Evolutionary conservation across 1,284 basidiomycete species (phyloP), one percentile per base, ranked within the genome.

Genomic region (Apiotrichum brassicae): DNA sequence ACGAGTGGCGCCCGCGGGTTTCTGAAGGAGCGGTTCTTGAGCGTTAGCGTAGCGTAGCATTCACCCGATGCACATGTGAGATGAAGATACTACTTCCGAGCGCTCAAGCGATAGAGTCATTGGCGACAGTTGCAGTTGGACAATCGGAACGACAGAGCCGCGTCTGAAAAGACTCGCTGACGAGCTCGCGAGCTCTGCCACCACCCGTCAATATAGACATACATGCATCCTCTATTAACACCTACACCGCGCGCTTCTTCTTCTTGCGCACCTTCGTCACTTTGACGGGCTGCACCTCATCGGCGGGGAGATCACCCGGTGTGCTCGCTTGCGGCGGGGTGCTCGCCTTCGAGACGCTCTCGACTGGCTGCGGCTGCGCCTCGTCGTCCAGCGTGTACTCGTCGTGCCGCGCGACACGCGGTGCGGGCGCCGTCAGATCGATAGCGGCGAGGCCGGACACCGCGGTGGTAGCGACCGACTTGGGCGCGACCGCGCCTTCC

Each of bases 381-480:
- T 57, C 61, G n/a, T 78, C 75, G 20, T 74, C 71, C 0, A 77
- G 72, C 43, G 81, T 80, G 54, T 84, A 87, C 46, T 79, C 77
- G 19, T 80, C 80, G 66, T 83, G 84, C 24, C 80, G 57, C 14
- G 26, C 6, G 8, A 24, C 40, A 8, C 40, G 40, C 4, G 40
- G 40, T 8, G 43, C 26, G 16, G 33, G 46, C 7, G 33, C 57
- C 19, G 49, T 35, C 9, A 56, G 36, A 34, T 56, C 54, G n/a
- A 64, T 51, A 19, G 56, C 60, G 30, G 74, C 71, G 18, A 76
- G 75, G 66, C 52, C 71, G 4, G 64, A 58, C n/a, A 28, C 34
- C 11, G 30, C 44, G 20, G 41, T 37, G 3, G 23, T 26, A 9
- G 32, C 30, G 12, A 32, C 35, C 20, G 26, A 32, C n/a, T n/a